Evolutionary conservation across 306 rosid genomes (phyloP), one percentile per base, ranked within the genome.

Genomic region (Potentilla sterilis): DNA sequence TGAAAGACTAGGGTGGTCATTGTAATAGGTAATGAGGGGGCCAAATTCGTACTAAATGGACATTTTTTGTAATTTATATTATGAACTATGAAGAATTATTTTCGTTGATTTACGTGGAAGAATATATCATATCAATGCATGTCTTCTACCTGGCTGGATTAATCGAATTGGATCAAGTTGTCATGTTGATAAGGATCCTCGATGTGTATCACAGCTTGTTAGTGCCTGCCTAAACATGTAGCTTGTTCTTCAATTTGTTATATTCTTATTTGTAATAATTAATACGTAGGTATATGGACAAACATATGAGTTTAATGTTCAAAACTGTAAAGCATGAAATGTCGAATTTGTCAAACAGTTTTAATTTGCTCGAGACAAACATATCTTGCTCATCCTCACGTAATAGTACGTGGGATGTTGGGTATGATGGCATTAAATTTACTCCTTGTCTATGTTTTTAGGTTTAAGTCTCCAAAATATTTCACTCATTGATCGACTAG

Each of bases 281-380:
- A 84, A 83, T 83, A 79, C 73, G 38, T 75, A 68, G 59, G 32
- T 88, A 76, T 61, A 84, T 70, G 83, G 92, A 91, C 90, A 89
- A 84, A 76, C 80, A 63, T 71, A 70, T 65, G 77, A 71, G 82
- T 69, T 72, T 75, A 75, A 67, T 72, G 51, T 59, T 74, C 69
- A 18, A 44, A 46, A 22, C 59, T 10, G 69, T 77, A 69, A 83
- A 85, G 79, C 78, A 82, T 75, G 79, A 68, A 72, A 80, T 74
- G 80, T 73, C 77, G 73, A 77, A 76, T 79, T 75, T 65, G 77
- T 42, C n/a, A 2, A 10, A 74, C 44, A 43, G 77, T 71, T 64
- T 78, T 44, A 61, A 44, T 61, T 64, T 80, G 85, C 91, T 80
- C 83, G 79, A 82, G 89, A 86, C 87, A 90, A 86, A 86, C 87